phyloP scores from a whole-genome alignment of 2,329 filamentous ascomycete species.

The Pseudogymnoascus sp. region DNA sequence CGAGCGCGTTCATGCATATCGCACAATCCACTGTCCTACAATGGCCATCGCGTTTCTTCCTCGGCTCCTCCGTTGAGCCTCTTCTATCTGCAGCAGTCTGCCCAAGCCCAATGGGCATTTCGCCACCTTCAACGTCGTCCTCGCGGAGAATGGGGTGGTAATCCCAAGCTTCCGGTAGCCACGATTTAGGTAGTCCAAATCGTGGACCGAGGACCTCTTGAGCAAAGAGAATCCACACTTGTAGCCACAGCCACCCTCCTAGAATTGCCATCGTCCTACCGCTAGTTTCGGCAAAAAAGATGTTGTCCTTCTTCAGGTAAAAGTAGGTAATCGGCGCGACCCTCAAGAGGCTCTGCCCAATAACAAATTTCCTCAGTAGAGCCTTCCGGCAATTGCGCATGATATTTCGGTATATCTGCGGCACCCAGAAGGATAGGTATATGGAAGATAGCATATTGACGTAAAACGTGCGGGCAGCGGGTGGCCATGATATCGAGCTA shows the following conservation, averaged over 20 bases:
- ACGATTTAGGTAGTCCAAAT: conserved; percentile 68
- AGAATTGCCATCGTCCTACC: conserved; percentile 54
- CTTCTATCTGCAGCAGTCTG: conserved; percentile 26
- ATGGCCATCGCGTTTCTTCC: conserved; percentile 36
- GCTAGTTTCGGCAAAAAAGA: conserved; percentile 69
- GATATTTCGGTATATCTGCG: conserved; percentile 85
- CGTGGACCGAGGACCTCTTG: conserved; percentile 83
- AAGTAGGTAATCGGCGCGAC: conserved; percentile 80
- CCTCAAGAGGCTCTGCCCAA: conserved; percentile 73
- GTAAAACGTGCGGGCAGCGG: conserved; percentile 45
- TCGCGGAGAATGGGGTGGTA: conserved; percentile 86
- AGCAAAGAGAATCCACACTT: conserved; percentile 66
- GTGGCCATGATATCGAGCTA: conserved; percentile 53
- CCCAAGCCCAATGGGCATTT: conserved; percentile 68
- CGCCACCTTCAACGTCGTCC: conserved; percentile 71
- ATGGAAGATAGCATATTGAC: conserved; percentile 57
- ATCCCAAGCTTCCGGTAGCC: conserved; percentile 74
- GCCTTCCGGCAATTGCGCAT: conserved; percentile 87
- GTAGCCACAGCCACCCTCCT: conserved; percentile 76
- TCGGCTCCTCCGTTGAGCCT: conserved; percentile 21
- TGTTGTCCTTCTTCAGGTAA: conserved; percentile 67
- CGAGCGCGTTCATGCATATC: conserved; percentile 86
- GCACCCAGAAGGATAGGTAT: conserved; percentile 86
- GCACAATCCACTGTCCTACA: conserved; percentile 71
- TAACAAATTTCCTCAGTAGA: conserved; percentile 81